Base-by-base conservation (phyloP, 306 rosid species). In the Malus sieversii region DNA sequence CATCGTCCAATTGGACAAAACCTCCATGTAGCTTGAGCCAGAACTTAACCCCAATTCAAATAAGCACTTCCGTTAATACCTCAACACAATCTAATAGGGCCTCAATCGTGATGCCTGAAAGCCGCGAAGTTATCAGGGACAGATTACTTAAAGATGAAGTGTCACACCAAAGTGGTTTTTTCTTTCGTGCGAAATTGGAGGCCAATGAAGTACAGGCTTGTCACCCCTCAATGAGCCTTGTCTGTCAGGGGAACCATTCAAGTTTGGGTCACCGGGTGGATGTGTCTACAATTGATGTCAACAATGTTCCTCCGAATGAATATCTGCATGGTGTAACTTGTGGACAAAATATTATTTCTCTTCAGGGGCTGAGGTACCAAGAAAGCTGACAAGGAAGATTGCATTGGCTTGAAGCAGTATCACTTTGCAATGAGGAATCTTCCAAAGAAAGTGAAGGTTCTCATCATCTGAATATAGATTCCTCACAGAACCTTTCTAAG, bases 371-470 rank as follows among this genome's bases (percentile, higher is more conserved):
- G 46, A 52, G 78, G 33, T 79, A 84, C 76, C 73, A 68, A 32
- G 88, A 84, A 79, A 84, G 72, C 59, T 70, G 70, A 81, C 85
- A 77, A 63, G 82, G 76, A 14, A 74, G 45, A 58, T 73, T 88
- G 76, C 88, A 89, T 70, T 94, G 97, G 97, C 90, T 87, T 63
- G 85, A 86, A 81, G 75, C 75, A 13, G 74, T 70, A 52, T 44
- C 73, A 22, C 29, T 81, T 72, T 75, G 78, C 81, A 85, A 82
- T 78, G 83, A 76, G 66, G 86, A 77, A 44, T 80, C 79, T 16
- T 77, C 71, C 73, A 85, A 79, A 64, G 77, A 83, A 72, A 87
- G 74, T 62, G 61, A 72, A 67, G 78, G 75, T 33, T 46, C 72
- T 70, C 35, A 35, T 65, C 61, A 53, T 32, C 32, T 42, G 62